Evolutionary conservation across 73 alveolate genomes (phyloP).

Genomic region (Uronychia binucleata): DNA sequence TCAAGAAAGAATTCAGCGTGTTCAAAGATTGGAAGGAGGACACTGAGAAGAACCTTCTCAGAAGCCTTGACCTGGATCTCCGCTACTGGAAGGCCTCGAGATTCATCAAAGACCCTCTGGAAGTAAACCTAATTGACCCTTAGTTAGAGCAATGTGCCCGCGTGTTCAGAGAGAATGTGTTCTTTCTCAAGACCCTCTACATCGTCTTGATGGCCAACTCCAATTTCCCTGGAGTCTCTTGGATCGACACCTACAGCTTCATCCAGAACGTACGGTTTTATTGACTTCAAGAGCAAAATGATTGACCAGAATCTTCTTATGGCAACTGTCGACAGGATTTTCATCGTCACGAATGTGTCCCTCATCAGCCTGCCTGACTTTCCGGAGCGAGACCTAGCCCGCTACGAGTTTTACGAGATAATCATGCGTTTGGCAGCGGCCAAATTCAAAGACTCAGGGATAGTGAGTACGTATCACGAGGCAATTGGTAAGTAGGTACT

Average conservation of each 20-base stretch:
- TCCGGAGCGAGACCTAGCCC: slow-evolving; percentile 60
- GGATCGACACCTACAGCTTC: slow-evolving; percentile 25
- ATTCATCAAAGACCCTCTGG: slow-evolving; percentile 1
- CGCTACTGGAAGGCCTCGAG: slow-evolving; percentile 6
- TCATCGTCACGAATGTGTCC: slow-evolving; percentile 53
- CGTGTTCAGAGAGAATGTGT: background rate
- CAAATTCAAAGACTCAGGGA: slow-evolving; percentile 58
- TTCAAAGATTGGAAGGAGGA: slow-evolving; percentile 66
- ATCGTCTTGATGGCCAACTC: slow-evolving; percentile 27
- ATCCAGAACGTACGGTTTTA: background rate
- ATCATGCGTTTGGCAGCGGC: slow-evolving; percentile 56
- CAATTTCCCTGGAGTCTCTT: slow-evolving; percentile 21
- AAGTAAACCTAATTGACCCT: background rate
- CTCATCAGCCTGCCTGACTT: slow-evolving; percentile 11
- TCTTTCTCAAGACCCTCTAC: slow-evolving; percentile 20
- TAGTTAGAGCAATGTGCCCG: background rate
- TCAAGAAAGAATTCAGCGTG: slow-evolving; percentile 27
- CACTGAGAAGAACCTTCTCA: slow-evolving; percentile 19
- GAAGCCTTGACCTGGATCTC: slow-evolving; percentile 9
- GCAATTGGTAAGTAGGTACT: slow-evolving; percentile 13
- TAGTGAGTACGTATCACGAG: slow-evolving; percentile 26
- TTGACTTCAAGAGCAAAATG: slow-evolving; percentile 37
- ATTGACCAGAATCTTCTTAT: slow-evolving; percentile 38
- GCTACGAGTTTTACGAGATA: slow-evolving; percentile 59
- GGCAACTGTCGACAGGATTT: slow-evolving; percentile 53